These are phyloP conservation scores for Dactylella cylindrospora DNA, from an alignment of 2,329 filamentous ascomycete genomes.

Conservation along the genomic window DNA sequence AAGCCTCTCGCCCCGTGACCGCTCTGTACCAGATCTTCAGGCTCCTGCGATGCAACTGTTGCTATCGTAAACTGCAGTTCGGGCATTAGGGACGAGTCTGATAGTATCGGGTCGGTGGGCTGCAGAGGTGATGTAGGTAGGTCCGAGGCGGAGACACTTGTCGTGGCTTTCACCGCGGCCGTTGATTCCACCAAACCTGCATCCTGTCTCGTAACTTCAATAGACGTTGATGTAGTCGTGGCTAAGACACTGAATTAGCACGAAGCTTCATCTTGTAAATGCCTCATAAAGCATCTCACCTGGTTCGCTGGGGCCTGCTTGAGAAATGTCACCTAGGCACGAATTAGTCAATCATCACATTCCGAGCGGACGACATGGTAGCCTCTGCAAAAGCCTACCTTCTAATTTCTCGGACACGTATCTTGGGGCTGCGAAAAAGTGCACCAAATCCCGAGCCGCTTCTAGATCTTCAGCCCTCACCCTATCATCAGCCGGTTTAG, in stretches of 20 bases:
- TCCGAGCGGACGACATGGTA: too few relatives aligned
- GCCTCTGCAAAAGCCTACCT: too few relatives aligned
- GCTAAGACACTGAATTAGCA: conserved; percentile 9
- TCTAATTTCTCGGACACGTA: conserved; percentile 41
- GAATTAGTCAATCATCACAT: conserved; percentile 11
- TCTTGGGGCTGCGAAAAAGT: conserved; percentile 40
- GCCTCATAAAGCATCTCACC: conserved; percentile 12
- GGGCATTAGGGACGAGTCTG: conserved; percentile 7
- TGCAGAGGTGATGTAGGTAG: not conserved
- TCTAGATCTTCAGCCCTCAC: conserved; percentile 36
- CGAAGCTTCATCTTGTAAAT: not conserved
- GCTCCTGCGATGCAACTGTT: conserved; percentile 25
- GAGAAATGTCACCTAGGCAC: conserved; percentile 8
- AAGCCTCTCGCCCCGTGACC: not conserved
- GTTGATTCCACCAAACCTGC: conserved; percentile 4
- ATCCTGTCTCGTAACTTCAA: conserved; percentile 26
- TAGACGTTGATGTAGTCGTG: conserved; percentile 18
- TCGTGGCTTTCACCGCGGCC: conserved; percentile 9
- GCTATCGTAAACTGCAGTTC: conserved; percentile 21
- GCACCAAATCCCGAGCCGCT: conserved; percentile 38
- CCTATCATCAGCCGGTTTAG: conserved; percentile 34
- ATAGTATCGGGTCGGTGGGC: conserved; percentile 1
- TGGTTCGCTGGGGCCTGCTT: conserved; percentile 10
- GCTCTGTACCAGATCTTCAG: not conserved
- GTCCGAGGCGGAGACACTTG: conserved; percentile 13